Conservation (phyloP, 306 rosid genomes). For the Cucurbita ficifolia region DNA sequence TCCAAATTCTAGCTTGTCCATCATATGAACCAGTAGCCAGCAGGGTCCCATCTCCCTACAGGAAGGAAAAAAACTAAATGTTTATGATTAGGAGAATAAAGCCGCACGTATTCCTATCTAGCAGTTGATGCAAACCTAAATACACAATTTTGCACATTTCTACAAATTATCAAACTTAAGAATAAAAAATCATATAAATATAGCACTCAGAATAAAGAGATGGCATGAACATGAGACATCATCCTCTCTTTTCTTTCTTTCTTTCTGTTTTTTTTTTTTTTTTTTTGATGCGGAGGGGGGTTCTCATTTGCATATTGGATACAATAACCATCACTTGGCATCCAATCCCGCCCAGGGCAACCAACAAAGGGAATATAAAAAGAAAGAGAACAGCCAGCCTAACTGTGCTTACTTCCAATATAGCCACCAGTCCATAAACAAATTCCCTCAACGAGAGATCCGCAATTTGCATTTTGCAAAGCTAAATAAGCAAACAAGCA, state of each 20-base stretch:
- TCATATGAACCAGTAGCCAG: conserved; percentile 97
- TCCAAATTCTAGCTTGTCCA: conserved; percentile 97
- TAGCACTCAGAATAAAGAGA: neutral
- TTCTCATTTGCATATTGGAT: no score
- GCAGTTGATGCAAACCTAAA: neutral
- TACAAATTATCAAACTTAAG: neutral
- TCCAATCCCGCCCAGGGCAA: neutral
- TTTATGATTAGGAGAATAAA: neutral
- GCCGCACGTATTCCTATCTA: neutral
- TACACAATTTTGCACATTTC: neutral
- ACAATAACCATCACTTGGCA: no score
- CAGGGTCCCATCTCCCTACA: conserved; percentile 75
- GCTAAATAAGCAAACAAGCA: neutral
- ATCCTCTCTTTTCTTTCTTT: neutral
- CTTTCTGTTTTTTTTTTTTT: no score
- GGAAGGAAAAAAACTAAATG: neutral
- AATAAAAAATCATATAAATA: neutral
- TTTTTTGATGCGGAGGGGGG: neutral
- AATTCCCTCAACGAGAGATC: neutral
- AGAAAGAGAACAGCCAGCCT: neutral
- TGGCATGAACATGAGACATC: neutral
- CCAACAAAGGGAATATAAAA: neutral
- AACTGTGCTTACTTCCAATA: neutral
- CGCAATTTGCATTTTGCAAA: neutral
- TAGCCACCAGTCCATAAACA: neutral